A percentile compares a stretch with the other conserved stretches of the same genome.
phyloP scores from a whole-genome alignment of 495 filamentous ascomycete species.

The Platismatia glauca region DNA sequence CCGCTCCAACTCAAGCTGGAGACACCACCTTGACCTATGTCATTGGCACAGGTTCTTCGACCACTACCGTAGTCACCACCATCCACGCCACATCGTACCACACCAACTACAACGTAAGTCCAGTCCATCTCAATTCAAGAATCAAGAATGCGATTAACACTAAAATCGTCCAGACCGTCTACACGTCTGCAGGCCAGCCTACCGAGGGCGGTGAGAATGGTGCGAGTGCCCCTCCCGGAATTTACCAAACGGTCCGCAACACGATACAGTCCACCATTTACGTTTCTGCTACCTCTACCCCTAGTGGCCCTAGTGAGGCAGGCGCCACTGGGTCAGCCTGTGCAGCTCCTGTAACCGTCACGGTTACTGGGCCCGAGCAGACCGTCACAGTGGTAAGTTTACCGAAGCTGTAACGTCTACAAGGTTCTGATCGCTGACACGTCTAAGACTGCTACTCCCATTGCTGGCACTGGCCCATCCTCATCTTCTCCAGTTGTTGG shows the following conservation, averaged over 20 bases:
- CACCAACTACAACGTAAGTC: constrained; percentile 23
- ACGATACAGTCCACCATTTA: constrained; percentile 22
- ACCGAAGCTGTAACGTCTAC: background rate
- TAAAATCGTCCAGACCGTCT: constrained; percentile 12
- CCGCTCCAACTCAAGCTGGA: constrained; percentile 22
- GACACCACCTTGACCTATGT: constrained; percentile 54
- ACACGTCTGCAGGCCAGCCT: constrained; percentile 19
- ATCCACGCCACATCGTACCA: constrained; percentile 41
- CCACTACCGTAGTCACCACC: constrained; percentile 49
- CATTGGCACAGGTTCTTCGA: constrained; percentile 44
- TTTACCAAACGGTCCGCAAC: background rate
- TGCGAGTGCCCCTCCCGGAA: background rate
- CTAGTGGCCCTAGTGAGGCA: constrained; percentile 8
- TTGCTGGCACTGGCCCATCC: constrained; percentile 3
- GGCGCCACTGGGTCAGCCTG: constrained; percentile 17
- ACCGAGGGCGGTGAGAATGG: background rate
- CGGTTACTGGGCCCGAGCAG: constrained; percentile 30
- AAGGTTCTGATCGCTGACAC: background rate
- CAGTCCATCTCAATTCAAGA: background rate
- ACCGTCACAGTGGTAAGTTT: constrained; percentile 39
- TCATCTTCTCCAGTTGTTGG: constrained; percentile 10
- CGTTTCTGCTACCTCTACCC: constrained; percentile 19
- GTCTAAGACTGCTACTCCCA: constrained; percentile 6
- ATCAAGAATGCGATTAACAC: background rate
- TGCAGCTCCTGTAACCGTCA: constrained; percentile 30